Conservation (phyloP, 768 basidiomycete genomes). For the Lactarius pseudohatsudake region DNA sequence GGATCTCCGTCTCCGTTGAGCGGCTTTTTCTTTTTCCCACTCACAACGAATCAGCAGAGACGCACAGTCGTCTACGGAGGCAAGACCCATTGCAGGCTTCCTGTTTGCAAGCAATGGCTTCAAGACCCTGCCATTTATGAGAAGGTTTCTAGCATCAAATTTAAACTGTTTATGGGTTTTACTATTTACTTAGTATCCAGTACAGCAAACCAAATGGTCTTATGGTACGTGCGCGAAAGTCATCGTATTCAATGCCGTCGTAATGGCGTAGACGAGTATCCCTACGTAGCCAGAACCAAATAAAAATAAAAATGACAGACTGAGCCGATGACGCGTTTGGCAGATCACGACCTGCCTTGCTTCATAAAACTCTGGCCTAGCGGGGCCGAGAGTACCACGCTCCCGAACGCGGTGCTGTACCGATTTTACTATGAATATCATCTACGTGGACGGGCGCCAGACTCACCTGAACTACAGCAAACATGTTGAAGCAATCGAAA, state of each 20-base stretch:
- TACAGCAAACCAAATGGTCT: no score
- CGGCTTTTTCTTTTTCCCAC: no score
- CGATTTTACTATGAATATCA: neutral
- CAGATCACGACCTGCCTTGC: conserved; percentile 21
- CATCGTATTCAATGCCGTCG: conserved; percentile 22
- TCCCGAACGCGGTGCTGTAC: conserved; percentile 22
- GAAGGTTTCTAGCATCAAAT: no score
- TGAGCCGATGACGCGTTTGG: neutral
- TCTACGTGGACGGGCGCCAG: neutral
- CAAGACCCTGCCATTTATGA: no score
- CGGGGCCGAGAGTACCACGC: conserved; percentile 17
- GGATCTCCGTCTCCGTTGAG: no score
- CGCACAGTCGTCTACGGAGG: no score
- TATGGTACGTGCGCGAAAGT: neutral
- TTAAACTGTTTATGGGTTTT: no score
- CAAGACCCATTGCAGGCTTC: no score
- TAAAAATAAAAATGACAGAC: neutral
- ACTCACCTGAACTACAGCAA: conserved; percentile 15
- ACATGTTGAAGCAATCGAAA: conserved; percentile 23
- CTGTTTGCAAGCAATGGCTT: no score
- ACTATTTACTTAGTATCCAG: no score
- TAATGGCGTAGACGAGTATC: conserved; percentile 23
- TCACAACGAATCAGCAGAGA: no score
- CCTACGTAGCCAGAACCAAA: conserved; percentile 14
- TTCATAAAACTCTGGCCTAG: conserved; percentile 24